Evolutionary conservation across 1,139 yeast species (phyloP), one percentile per base, ranked within the genome.

Genomic region (Yarrowia galli): DNA sequence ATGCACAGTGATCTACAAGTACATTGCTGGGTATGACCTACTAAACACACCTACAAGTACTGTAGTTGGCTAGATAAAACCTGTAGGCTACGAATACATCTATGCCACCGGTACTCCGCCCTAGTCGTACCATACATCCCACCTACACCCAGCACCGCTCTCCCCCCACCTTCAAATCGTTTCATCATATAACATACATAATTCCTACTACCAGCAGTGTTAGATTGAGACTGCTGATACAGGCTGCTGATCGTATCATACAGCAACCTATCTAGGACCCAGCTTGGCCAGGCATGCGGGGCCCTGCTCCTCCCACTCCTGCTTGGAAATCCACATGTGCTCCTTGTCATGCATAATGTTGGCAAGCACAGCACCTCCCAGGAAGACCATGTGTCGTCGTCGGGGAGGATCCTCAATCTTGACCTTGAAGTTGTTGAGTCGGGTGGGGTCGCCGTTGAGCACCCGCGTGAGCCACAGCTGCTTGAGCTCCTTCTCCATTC

Each of bases 341-440:
- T 93, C 98, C 79, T 93, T 95, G 78, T 95, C 97, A 61, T 97
- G 97, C 98, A 96, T 95, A 74, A 95, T 95, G 76, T 91, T 92
- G 45, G 99, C 99, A 76, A 95, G 84, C 22, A 95, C 99, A 8
- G 99, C 99, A 75, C 99, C 99, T 74, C 99, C 99, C 73, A 95
- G 89, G 80, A 95, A 95, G 54, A 95, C 99, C 98, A 95, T 95
- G 79, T 96, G 98, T 79, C 95, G 89, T 84, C 99, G 91, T 83
- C 98, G 88, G 74, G 99, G 99, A 61, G 99, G 99, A 78, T 95
- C 99, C 79, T 95, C 99, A 75, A 95, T 95, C 80, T 96, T 88
- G 60, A 96, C 97, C 80, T 95, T 95, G 80, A 95, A 95, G 79
- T 93, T 93, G 72, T 88, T 91, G 73, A 95, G 83, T 77, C 98